Base-by-base conservation (phyloP, 148 eudicot species). In the Camellia lanceoleosa region DNA sequence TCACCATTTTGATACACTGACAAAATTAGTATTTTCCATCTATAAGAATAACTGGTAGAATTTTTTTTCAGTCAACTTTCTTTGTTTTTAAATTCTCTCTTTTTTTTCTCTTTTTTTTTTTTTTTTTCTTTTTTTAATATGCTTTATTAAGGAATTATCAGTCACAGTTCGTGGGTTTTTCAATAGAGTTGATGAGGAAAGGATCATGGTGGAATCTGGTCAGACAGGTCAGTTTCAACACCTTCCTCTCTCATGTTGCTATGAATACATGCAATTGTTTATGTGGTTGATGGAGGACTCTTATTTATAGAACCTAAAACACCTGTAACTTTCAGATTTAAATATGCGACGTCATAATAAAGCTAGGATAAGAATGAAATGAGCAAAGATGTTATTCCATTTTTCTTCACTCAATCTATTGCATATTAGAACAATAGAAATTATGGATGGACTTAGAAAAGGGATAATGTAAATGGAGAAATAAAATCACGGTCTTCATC, bases 371-470 rank as follows among this genome's bases (percentile, higher is more conserved):
- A 55, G 58, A 55, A 55, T 55, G 13, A 11, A 55, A 55, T 49
- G 12, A 2, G 58, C 11, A 8, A 55, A 55, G 58, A 55, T 11
- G 11, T 55, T 11, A 55, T 7, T 55, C 11, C 58, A 8, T 55
- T 55, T 55, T 55, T 55, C 58, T 55, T 55, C 58, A 7, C 58
- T 55, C 58, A 8, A 55, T 55, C 58, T 55, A 8, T 2, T 55
- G 58, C 58, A 51, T 62, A 30, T 58, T 56, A 78, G 18, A 68
- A 55, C 38, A 63, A 67, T 56, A 73, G 80, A 56, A 71, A 78
- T 71, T 68, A 71, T 70, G 61, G 42, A 84, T 82, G 66, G 76
- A 77, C 76, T 76, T 23, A 55, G 19, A 49, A 63, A 15, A 69
- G 62, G 55, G 66, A 49, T 49, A 49, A 49, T n/a, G n/a, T n/a